Evolutionary conservation across 768 basidiomycete genomes (phyloP).

Genomic region (Rhodotorula sphaerocarpa): DNA sequence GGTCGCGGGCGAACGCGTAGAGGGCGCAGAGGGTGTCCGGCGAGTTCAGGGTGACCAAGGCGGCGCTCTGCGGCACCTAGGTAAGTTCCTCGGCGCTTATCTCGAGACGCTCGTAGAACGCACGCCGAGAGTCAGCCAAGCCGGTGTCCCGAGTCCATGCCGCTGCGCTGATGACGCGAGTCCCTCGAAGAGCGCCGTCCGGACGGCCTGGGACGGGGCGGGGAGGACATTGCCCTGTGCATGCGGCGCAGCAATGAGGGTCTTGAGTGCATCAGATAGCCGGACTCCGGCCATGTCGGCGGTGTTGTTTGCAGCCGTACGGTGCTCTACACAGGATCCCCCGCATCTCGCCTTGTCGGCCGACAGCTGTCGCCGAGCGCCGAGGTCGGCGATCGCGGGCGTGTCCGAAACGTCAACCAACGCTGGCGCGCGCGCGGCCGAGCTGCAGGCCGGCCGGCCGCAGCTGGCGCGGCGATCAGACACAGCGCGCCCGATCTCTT

Average conservation of each 20-base stretch:
- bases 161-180: constrained; percentile 35
- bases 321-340: too few species aligned
- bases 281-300: constrained; percentile 10
- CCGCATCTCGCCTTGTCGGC: too few species aligned
- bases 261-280: constrained; percentile 43
- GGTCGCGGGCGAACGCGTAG: constrained; percentile 38
- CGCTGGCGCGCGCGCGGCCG: too few species aligned
- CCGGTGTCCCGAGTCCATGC: constrained; percentile 28
- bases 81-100: too few species aligned
- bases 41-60: constrained; percentile 44
- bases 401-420: too few species aligned
- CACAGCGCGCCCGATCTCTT: too few species aligned
- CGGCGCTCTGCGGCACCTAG: constrained; percentile 42
- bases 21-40: constrained; percentile 41
- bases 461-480: too few species aligned
- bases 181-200: constrained; percentile 35
- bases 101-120: too few species aligned
- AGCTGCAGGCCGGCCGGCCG: too few species aligned
- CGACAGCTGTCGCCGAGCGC: too few species aligned
- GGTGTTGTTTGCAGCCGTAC: too few species aligned
- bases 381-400: too few species aligned
- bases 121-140: constrained; percentile 40
- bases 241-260: constrained; percentile 40
- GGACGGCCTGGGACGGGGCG: constrained; percentile 30
- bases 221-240: constrained; percentile 38